Base-by-base conservation (phyloP, 805 yeast genomes). In the Candida saitoana region DNA sequence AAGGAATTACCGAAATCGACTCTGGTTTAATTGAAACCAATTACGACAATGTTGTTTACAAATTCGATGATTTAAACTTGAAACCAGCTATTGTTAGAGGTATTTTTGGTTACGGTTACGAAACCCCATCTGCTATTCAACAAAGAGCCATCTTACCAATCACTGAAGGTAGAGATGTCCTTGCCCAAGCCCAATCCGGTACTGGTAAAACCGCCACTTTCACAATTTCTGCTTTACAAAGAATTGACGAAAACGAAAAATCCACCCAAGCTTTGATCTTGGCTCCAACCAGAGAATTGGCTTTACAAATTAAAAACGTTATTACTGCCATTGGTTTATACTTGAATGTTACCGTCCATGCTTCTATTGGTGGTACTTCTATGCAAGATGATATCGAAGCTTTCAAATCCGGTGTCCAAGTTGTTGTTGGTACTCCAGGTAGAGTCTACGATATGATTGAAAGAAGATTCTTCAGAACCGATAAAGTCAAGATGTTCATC, bases 341-440 rank as follows among this genome's bases (percentile, higher is more conserved):
- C 76, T 81, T 93, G 84, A 83, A 87, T 60, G 79, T 91, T 48
- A 80, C 84, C 50, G 90, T 93, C 57, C 97, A 93, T 65, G 96
- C 98, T 41, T 91, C 96, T 69, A 87, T 93, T 59, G 99, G 99
- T 69, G 99, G 99, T 65, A 91, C 95, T 48, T 79, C 87, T 47
- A 78, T 88, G 64, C 81, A 82, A 47, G 93, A 89, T 51, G 99
- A 93, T 73, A 76, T 86, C 51, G 85, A 82, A 65, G 88, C 86
- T 52, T 79, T 93, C 63, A 76, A 78, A 58, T 79, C 79, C 50
- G 96, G 95, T 54, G 95, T 86, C 51, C 97, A 91, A 72, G 78
- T 91, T 45, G 95, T 93, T 45, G 91, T 89, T 57, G 99, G 98
- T 63, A 93, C 99, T 46, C 99, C 99, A 56, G 99, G 99, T 61